Evolutionary conservation across 139 green algal genomes (phyloP).

Genomic region (Chlamydomonas sp.): DNA sequence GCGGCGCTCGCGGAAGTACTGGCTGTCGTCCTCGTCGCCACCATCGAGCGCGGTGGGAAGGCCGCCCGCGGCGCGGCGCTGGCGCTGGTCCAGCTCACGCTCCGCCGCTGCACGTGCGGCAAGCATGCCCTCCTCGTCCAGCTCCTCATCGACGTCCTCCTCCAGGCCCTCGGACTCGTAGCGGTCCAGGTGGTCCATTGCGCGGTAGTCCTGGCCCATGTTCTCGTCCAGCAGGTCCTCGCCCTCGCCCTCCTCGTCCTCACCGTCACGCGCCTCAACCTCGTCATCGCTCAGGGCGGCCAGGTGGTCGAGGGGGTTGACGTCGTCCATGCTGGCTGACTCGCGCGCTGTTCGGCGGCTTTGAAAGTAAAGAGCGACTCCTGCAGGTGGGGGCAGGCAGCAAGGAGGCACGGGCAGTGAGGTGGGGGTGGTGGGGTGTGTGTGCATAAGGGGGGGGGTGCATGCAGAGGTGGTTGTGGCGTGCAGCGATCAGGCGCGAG

Average conservation of each 20-base stretch:
- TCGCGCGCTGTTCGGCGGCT: too few species aligned
- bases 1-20: constrained; percentile 17
- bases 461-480: too few species aligned
- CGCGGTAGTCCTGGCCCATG: constrained; percentile 86
- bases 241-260: constrained; percentile 68
- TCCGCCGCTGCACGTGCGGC: constrained; percentile 55
- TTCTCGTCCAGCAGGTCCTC: constrained; percentile 83
- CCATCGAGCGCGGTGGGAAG: background rate
- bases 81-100: constrained; percentile 49
- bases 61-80: constrained; percentile 27
- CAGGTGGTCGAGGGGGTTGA: constrained; percentile 6
- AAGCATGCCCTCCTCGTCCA: constrained; percentile 46
- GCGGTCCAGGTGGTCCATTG: constrained; percentile 72
- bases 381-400: too few species aligned
- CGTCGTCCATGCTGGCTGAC: too few species aligned
- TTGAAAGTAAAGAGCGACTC: too few species aligned
- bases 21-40: background rate
- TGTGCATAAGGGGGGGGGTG: too few species aligned
- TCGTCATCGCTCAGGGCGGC: constrained; percentile 37
- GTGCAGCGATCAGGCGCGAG: too few species aligned
- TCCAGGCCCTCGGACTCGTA: constrained; percentile 86
- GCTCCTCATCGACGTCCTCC: constrained; percentile 57
- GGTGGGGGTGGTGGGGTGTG: too few species aligned
- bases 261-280: constrained; percentile 16
- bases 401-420: too few species aligned